Conservation (phyloP, 257 asterid species). For the Linaria vulgaris region DNA sequence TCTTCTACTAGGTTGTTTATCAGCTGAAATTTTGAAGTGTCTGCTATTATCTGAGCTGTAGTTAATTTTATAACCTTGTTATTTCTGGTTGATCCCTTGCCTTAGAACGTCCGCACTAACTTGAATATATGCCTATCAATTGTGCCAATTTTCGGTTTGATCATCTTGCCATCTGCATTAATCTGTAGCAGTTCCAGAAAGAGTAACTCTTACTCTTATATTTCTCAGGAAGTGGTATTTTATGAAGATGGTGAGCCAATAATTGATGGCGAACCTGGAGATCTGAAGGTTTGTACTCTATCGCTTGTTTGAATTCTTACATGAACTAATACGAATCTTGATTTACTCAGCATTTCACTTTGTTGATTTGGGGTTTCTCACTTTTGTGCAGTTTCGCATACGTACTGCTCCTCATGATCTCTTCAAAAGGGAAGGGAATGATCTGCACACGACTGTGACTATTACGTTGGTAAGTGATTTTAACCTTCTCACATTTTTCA, state of each 20-base stretch:
- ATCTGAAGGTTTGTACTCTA: slow-evolving; percentile 68
- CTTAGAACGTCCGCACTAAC: too few relatives aligned
- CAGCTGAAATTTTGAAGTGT: neutral
- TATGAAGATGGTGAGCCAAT: slow-evolving; percentile 95
- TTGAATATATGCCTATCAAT: too few relatives aligned
- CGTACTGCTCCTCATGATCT: slow-evolving; percentile 87
- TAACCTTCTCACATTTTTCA: neutral
- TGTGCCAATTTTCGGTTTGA: too few relatives aligned
- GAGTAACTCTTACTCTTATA: slow-evolving; percentile 9
- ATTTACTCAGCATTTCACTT: neutral
- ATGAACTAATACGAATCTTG: slow-evolving; percentile 9
- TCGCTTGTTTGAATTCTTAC: slow-evolving; percentile 8
- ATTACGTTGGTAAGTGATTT: slow-evolving; percentile 65
- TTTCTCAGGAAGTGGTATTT: slow-evolving; percentile 80
- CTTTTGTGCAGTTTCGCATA: slow-evolving; percentile 66
- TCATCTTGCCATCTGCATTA: neutral
- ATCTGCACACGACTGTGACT: slow-evolving; percentile 75
- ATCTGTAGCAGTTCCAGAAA: slow-evolving; percentile 1
- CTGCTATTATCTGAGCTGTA: neutral
- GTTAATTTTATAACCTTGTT: neutral
- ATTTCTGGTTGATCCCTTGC: neutral
- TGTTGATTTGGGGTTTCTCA: slow-evolving; percentile 2
- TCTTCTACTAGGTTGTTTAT: neutral
- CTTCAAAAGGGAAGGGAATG: slow-evolving; percentile 87
- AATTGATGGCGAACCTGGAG: slow-evolving; percentile 97